phyloP scores from a whole-genome alignment of 257 asterid genomes.

The Paraleonurus japonicus region DNA sequence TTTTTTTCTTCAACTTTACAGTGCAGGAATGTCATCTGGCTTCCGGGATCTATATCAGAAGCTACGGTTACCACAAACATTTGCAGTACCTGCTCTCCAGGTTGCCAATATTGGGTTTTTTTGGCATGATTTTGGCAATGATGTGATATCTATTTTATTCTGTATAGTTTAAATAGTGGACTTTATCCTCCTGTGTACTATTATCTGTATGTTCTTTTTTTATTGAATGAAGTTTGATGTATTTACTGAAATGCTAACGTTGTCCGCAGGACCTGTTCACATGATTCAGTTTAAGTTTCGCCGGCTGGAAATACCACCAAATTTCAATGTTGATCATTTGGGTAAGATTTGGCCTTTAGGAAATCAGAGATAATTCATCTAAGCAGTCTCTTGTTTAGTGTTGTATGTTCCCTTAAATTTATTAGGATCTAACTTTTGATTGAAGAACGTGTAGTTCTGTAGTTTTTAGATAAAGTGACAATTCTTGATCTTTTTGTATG shows the following conservation, averaged over 20 bases:
- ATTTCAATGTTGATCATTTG: slow-evolving; percentile 70
- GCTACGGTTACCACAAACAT: slow-evolving; percentile 64
- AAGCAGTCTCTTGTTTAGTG: slow-evolving; percentile 9
- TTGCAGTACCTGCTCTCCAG: slow-evolving; percentile 87
- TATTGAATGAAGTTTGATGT: slow-evolving; percentile 19
- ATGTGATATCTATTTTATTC: not conserved
- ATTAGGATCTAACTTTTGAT: slow-evolving; percentile 6
- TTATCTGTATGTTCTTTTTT: slow-evolving; percentile 9
- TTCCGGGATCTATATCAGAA: slow-evolving; percentile 84
- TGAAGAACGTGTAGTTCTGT: slow-evolving; percentile 2
- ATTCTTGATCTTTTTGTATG: not conserved
- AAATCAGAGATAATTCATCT: not conserved
- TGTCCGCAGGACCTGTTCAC: slow-evolving; percentile 68
- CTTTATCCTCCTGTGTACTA: slow-evolving; percentile 2
- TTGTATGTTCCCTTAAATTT: slow-evolving; percentile 1
- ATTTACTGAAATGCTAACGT: slow-evolving; percentile 23
- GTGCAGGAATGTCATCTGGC: slow-evolving; percentile 97
- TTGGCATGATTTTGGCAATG: not conserved
- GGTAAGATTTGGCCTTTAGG: slow-evolving; percentile 48
- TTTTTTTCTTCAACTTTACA: slow-evolving; percentile 36
- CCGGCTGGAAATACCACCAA: slow-evolving; percentile 90
- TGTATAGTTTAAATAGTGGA: slow-evolving; percentile 14
- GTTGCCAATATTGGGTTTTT: slow-evolving; percentile 34
- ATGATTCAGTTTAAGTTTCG: slow-evolving; percentile 91
- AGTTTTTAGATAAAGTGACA: not conserved